Conservation (phyloP, 2,329 filamentous ascomycete species). For the Fusarium xylarioides region DNA sequence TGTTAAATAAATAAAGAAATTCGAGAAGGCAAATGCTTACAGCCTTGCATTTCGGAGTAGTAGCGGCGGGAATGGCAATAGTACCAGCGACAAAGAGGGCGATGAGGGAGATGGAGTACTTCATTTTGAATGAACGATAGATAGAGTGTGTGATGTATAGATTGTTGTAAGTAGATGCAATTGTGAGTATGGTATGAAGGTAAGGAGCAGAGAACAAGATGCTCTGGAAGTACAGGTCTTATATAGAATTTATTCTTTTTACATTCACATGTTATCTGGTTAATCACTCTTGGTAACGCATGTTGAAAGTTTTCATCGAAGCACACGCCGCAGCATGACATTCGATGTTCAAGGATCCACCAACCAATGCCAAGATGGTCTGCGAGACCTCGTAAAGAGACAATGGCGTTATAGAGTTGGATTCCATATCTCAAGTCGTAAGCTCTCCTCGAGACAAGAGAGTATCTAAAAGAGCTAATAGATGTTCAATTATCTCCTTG, state of each 20-base stretch:
- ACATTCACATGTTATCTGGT: not conserved
- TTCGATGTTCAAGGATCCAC: not conserved
- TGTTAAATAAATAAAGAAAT: not conserved
- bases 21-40: not conserved
- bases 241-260: not conserved
- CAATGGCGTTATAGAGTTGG: no score
- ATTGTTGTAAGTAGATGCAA: not conserved
- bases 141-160: no score
- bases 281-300: not conserved
- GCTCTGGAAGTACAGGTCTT: not conserved
- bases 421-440: not conserved
- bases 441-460: rapidly evolving
- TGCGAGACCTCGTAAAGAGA: not conserved
- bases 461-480: not conserved
- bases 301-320: not conserved
- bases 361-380: not conserved
- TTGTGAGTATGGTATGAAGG: no score
- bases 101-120: not conserved
- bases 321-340: not conserved
- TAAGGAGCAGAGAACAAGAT: not conserved
- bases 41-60: not conserved
- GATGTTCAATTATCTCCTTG: no score
- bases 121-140: not conserved
- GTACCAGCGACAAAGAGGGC: not conserved
- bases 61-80: not conserved